Base-by-base conservation (phyloP, 2,329 filamentous ascomycete genomes). In the Aspergillus quadrilineatus region DNA sequence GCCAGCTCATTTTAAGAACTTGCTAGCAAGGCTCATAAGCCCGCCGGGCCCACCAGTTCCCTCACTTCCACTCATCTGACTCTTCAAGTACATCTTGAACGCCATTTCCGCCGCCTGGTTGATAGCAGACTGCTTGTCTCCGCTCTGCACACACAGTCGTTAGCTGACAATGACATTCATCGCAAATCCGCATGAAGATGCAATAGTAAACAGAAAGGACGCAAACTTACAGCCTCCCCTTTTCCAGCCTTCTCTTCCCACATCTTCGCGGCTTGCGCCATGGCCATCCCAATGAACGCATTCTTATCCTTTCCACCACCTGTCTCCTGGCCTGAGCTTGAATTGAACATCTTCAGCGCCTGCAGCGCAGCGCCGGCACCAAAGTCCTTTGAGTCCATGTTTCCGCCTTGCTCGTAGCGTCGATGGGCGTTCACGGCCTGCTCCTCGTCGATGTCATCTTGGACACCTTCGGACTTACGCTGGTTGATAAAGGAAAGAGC, bases 61-160 rank as follows among this genome's bases (percentile, higher is more conserved):
- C 22, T 74, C 67, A n/a, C 76, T 72, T 36, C 79, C 77, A 61
- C 80, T 74, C 17, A 82, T 82, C 71, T 91, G 82, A 65, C 83
- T 85, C 83, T 96, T 92, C 79, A 95, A 77, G 74, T 92, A 96
- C 85, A 96, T 89, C 83, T 96, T 92, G 66, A 96, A 74, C 2
- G 92, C 92, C 83, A 90, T 88, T 80, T 96, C 87, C 1, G 86
- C 92, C 3, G 92, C 92, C 72, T 86, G 80, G 70, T 89, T 85
- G 46, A 97, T 79, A 49, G 86, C 90, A 47, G 85, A 86, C 75
- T 96, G 85, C 83, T 96, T 96, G 75, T 84, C 89, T 4, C 88
- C 83, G 28, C 82, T 60, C 74, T 76, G 53, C 1, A 59, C 28
- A 12, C 47, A 34, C 49, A 42, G 22, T 15, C n/a, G 45, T 36